A percentile compares a stretch with the other conserved stretches of the same genome.
These are phyloP conservation scores for Colletotrichum filicis DNA, from an alignment of 2,329 filamentous ascomycete species.

Conservation along the genomic window DNA sequence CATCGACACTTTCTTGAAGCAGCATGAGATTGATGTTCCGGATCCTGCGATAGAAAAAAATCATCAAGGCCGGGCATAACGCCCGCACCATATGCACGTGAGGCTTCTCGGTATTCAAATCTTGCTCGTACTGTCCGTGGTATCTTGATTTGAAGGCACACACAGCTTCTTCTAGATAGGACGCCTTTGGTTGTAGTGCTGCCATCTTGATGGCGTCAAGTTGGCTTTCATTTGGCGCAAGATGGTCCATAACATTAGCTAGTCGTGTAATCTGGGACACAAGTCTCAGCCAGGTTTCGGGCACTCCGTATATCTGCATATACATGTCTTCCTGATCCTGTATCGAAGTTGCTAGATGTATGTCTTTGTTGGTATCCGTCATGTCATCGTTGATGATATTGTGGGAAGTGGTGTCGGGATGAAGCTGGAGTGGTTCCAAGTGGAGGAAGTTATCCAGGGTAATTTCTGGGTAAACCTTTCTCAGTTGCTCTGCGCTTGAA, in stretches of 20 bases:
- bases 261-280: conserved; percentile 1
- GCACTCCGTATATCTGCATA: conserved; percentile 14
- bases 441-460: conserved; percentile 10
- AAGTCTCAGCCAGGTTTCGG: background rate
- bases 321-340: background rate
- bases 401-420: too few species aligned
- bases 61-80: background rate
- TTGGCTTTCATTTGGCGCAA: background rate
- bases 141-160: background rate
- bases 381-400: background rate
- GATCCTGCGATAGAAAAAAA: conserved; percentile 14
- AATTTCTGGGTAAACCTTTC: background rate
- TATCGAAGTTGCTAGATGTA: background rate
- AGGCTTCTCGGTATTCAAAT: background rate
- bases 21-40: background rate
- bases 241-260: conserved; percentile 10
- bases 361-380: background rate
- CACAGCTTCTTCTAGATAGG: background rate
- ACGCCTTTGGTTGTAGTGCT: background rate
- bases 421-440: background rate
- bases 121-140: background rate
- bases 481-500: background rate
- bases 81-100: conserved; percentile 4
- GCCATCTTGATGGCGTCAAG: background rate
- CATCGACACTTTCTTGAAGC: conserved; percentile 1